Evolutionary conservation across 495 filamentous ascomycete genomes (phyloP).

Genomic region (Trypethelium eluteriae): DNA sequence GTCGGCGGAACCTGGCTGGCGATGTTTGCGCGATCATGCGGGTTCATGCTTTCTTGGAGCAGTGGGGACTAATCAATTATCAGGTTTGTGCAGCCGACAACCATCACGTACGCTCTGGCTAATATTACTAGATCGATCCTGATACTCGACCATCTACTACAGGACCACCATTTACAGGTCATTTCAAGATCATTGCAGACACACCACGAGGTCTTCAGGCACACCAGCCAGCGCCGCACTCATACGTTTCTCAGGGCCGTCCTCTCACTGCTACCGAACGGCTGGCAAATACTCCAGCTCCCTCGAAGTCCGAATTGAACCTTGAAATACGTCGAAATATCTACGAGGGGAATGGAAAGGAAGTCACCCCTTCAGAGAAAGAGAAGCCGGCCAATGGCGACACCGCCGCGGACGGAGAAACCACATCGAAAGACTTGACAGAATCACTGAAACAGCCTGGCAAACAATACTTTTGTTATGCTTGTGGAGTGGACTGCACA

Average conservation of each 20-base stretch:
- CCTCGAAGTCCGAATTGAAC: constrained; percentile 71
- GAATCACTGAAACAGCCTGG: constrained; percentile 51
- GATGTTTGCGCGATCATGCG: constrained; percentile 99
- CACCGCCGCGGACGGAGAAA: constrained; percentile 41
- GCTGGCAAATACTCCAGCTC: constrained; percentile 59
- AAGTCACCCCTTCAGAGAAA: constrained; percentile 48
- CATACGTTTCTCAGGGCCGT: constrained; percentile 65
- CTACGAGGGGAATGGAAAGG: constrained; percentile 87
- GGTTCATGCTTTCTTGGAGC: constrained; percentile 95
- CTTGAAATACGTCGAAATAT: constrained; percentile 88
- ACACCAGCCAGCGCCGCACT: constrained; percentile 80
- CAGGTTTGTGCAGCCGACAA: constrained; percentile 54
- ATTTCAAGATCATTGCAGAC: constrained; percentile 90
- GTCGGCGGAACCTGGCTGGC: constrained; percentile 86
- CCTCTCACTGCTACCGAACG: constrained; percentile 63
- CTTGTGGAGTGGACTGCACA: constrained; percentile 89
- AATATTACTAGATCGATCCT: constrained; percentile 68
- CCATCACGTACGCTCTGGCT: constrained; percentile 12
- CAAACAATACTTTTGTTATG: constrained; percentile 74
- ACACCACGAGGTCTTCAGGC: constrained; percentile 91
- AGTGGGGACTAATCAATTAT: constrained; percentile 98
- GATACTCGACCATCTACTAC: constrained; percentile 92
- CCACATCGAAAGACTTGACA: constrained; percentile 52
- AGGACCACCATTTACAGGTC: constrained; percentile 91
- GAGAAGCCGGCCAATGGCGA: constrained; percentile 48